Evolutionary conservation across 495 filamentous ascomycete genomes (phyloP).

Genomic region (Xylaria bambusicola): DNA sequence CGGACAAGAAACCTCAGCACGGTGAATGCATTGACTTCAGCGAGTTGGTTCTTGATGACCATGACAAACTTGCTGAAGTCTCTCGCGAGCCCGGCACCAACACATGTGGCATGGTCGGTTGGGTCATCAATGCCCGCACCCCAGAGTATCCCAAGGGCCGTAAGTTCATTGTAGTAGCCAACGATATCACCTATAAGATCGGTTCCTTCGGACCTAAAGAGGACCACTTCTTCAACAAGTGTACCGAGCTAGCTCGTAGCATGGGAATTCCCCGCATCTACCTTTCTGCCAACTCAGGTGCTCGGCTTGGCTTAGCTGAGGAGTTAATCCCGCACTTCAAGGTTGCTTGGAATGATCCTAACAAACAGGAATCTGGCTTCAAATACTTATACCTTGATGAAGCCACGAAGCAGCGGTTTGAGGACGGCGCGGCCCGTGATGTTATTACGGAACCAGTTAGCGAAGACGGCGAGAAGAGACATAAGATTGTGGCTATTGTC

Average conservation of each 20-base stretch:
- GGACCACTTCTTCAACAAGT: constrained; percentile 99
- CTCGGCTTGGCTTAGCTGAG: constrained; percentile 93
- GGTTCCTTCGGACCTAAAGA: constrained; percentile 95
- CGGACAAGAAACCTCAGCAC: constrained; percentile 76
- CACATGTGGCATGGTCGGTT: constrained; percentile 96
- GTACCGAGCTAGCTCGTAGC: constrained; percentile 90
- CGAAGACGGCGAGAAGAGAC: constrained; percentile 85
- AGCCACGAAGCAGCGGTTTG: constrained; percentile 83
- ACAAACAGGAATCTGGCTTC: constrained; percentile 87
- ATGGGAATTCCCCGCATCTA: constrained; percentile 96
- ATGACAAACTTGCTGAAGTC: constrained; percentile 89
- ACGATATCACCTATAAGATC: constrained; percentile 99
- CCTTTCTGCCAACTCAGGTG: constrained; percentile 98
- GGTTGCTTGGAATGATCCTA: constrained; percentile 90
- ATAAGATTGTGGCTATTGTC: constrained; percentile 93
- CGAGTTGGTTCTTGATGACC: constrained; percentile 91
- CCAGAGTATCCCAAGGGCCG: constrained; percentile 95
- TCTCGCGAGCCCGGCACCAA: constrained; percentile 93
- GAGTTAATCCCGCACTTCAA: constrained; percentile 96
- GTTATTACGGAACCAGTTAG: constrained; percentile 86
- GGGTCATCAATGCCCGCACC: constrained; percentile 94
- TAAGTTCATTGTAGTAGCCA: constrained; percentile 93
- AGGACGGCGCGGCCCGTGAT: constrained; percentile 74
- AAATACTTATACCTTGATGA: constrained; percentile 96
- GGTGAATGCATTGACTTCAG: constrained; percentile 95